Evolutionary conservation across 371 early-diverging fungal species (phyloP).

Genomic region (Mortierella sp.): DNA sequence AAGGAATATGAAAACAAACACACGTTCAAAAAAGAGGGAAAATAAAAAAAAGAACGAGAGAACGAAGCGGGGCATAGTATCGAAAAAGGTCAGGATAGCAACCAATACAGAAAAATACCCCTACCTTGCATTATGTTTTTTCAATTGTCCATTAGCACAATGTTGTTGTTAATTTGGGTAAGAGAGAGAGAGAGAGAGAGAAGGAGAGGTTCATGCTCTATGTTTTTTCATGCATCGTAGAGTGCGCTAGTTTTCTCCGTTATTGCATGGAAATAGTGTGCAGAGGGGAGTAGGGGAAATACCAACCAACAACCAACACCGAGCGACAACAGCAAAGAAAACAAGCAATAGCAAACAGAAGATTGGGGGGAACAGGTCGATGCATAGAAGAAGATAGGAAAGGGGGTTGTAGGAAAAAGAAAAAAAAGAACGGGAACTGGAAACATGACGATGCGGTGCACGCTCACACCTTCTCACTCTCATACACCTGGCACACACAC

Average conservation of each 20-base stretch:
- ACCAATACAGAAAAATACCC: not conserved
- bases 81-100: not conserved
- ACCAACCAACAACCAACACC: too few relatives aligned
- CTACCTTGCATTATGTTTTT: not conserved
- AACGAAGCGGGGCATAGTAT: not conserved
- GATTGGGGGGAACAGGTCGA: not conserved
- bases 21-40: not conserved
- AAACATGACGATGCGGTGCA: not conserved
- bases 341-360: too few relatives aligned
- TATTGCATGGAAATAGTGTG: too few relatives aligned
- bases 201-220: too few relatives aligned
- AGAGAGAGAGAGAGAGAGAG: not conserved
- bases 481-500: too few relatives aligned
- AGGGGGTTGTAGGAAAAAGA: not conserved
- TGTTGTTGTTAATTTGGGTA: not conserved
- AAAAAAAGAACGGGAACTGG: slow-evolving; percentile 3
- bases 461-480: not conserved
- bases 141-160: not conserved
- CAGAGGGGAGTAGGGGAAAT: too few relatives aligned
- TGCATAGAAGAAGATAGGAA: not conserved
- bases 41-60: not conserved
- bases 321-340: too few relatives aligned
- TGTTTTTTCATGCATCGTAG: too few relatives aligned
- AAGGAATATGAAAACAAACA: not conserved
- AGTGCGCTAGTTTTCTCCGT: too few relatives aligned